These are phyloP conservation scores for Linderniella brevidens DNA, from an alignment of 257 asterid genomes.

Conservation along the genomic window DNA sequence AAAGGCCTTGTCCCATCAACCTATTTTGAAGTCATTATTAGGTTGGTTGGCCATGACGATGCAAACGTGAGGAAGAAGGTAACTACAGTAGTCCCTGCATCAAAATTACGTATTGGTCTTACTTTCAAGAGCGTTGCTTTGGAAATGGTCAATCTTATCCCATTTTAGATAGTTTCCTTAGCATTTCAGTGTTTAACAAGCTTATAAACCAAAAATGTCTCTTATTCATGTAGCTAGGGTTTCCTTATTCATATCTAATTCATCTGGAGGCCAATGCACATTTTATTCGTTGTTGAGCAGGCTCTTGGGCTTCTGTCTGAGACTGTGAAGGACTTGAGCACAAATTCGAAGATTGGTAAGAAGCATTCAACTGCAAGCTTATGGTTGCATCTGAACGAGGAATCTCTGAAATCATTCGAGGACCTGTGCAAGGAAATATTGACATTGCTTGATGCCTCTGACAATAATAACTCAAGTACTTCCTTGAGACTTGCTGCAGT, in stretches of 20 bases:
- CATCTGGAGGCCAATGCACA: too few relatives aligned
- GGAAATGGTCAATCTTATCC: too few relatives aligned
- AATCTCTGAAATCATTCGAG: slow-evolving; percentile 28
- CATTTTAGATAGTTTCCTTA: too few relatives aligned
- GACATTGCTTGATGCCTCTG: slow-evolving; percentile 35
- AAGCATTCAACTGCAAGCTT: slow-evolving; percentile 24
- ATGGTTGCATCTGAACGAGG: slow-evolving; percentile 52
- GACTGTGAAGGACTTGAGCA: slow-evolving; percentile 43
- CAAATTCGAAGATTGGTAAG: slow-evolving; percentile 24
- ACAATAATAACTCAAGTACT: slow-evolving; percentile 23
- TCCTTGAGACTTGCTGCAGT: slow-evolving; percentile 57
- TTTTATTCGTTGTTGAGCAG: slow-evolving; percentile 17
- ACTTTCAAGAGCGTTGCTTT: neutral
- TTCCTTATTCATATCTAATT: too few relatives aligned
- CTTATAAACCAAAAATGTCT: too few relatives aligned
- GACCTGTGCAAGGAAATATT: slow-evolving; percentile 41
- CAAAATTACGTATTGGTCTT: neutral
- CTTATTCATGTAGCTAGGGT: too few relatives aligned
- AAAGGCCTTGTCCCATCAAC: slow-evolving; percentile 46
- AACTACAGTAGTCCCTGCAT: slow-evolving; percentile 5
- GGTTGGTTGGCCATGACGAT: slow-evolving; percentile 44
- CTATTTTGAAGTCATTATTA: slow-evolving; percentile 43
- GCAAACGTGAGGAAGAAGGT: slow-evolving; percentile 62
- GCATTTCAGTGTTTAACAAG: too few relatives aligned
- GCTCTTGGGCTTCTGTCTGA: slow-evolving; percentile 73